Percentiles rank a stretch among this genome's conserved stretches.
These are phyloP conservation scores for Phoenix roebelenii DNA, from an alignment of 176 grass and related monocot genomes.

Conservation along the genomic window DNA sequence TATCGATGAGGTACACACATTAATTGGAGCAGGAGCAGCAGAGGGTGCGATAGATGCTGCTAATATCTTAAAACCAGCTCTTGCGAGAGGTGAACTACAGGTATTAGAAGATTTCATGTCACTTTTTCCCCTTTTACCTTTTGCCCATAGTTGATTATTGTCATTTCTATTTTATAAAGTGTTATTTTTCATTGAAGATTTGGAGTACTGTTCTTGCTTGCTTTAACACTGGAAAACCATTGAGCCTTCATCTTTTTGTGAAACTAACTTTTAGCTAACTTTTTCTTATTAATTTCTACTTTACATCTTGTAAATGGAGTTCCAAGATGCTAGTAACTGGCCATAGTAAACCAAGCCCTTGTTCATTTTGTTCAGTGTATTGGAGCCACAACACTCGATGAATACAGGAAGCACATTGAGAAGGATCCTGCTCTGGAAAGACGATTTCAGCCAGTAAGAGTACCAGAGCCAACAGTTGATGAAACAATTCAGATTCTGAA, in stretches of 20 bases:
- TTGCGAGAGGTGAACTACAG: conserved; percentile 94
- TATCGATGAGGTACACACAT: conserved; percentile 93
- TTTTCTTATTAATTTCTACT: too few species aligned
- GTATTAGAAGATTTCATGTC: conserved; percentile 22
- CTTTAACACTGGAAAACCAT: background rate
- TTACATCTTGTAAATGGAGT: too few species aligned
- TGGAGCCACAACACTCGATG: conserved; percentile 87
- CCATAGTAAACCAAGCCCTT: too few species aligned
- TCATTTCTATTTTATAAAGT: background rate
- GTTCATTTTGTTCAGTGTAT: conserved; percentile 53
- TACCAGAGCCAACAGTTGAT: conserved; percentile 92
- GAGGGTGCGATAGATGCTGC: conserved; percentile 95
- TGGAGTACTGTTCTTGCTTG: too few species aligned
- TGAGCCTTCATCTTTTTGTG: background rate
- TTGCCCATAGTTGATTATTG: background rate
- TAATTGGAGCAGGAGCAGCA: conserved; percentile 89
- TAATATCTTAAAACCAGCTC: conserved; percentile 88
- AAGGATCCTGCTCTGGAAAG: conserved; percentile 94
- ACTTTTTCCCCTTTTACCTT: background rate
- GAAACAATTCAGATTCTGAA: conserved; percentile 87
- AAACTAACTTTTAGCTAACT: too few species aligned
- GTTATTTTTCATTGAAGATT: background rate
- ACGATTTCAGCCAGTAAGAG: conserved; percentile 90
- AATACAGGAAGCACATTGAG: conserved; percentile 92
- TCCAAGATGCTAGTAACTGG: too few species aligned